phyloP scores from a whole-genome alignment of 352 stramenopile species.

The Halophytophthora batemanensis region DNA sequence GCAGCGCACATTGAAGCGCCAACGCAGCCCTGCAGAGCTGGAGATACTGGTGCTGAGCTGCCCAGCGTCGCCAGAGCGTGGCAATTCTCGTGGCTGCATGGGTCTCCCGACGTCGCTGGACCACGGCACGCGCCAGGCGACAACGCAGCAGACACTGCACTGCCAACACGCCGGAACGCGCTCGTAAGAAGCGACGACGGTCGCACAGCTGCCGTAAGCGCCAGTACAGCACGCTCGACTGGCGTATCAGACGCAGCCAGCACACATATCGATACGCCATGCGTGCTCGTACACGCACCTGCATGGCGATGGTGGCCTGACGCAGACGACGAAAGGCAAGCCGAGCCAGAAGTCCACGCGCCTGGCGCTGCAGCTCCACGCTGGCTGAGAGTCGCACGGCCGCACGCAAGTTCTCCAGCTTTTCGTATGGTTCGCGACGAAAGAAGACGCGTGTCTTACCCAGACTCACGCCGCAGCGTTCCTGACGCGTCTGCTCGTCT shows the following conservation, averaged over 20 bases:
- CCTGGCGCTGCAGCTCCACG: conserved; percentile 48
- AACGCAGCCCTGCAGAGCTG: conserved; percentile 31
- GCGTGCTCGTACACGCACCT: conserved; percentile 39
- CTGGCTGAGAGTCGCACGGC: conserved; percentile 28
- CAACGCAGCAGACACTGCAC: conserved; percentile 58
- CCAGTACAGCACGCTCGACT: conserved; percentile 44
- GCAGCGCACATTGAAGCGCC: conserved; percentile 54
- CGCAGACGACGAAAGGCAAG: conserved; percentile 34
- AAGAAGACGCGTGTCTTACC: conserved; percentile 95
- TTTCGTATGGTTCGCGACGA: conserved; percentile 91
- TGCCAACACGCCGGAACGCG: conserved; percentile 34
- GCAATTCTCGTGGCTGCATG: conserved; percentile 41
- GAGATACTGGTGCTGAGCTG: conserved; percentile 27
- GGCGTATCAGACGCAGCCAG: conserved; percentile 37
- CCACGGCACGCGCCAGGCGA: conserved; percentile 22
- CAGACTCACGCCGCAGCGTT: conserved; percentile 58
- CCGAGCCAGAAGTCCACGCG: conserved; percentile 44
- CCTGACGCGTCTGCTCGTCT: conserved; percentile 19
- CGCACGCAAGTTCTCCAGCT: conserved; percentile 75
- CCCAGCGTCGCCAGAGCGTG: conserved; percentile 36
- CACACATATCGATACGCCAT: conserved; percentile 30
- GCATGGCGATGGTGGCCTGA: conserved; percentile 35
- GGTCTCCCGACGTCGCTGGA: conserved; percentile 39
- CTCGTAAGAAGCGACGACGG: conserved; percentile 34
- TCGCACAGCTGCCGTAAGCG: conserved; percentile 39